Evolutionary conservation across 148 eudicot species (phyloP).

Genomic region (Nyssa sinensis): DNA sequence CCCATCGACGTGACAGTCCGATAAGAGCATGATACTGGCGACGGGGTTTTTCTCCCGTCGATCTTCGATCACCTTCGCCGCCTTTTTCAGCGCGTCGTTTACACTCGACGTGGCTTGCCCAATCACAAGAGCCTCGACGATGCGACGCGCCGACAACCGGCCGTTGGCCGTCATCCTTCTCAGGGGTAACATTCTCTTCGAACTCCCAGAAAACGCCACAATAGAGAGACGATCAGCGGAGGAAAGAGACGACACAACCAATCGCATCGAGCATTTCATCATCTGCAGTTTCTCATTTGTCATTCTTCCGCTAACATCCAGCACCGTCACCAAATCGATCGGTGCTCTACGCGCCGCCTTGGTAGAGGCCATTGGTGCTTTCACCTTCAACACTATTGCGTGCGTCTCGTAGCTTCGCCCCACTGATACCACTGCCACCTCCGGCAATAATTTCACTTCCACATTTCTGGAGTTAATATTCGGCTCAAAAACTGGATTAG

Average conservation of each 20-base stretch:
- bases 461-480: slow-evolving; percentile 16
- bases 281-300: slow-evolving; percentile 36
- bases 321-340: slow-evolving; percentile 69
- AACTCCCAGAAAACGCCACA: slow-evolving; percentile 58
- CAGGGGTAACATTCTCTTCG: slow-evolving; percentile 63
- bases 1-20: slow-evolving; percentile 42
- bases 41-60: slow-evolving; percentile 64
- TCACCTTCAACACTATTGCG: slow-evolving; percentile 51
- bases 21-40: slow-evolving; percentile 49
- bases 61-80: slow-evolving; percentile 70
- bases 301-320: slow-evolving; percentile 54
- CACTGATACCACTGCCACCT: slow-evolving; percentile 68
- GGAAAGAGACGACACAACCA: slow-evolving; percentile 60
- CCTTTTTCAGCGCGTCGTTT: slow-evolving; percentile 64
- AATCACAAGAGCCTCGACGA: slow-evolving; percentile 52
- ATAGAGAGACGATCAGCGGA: slow-evolving; percentile 73
- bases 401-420: slow-evolving; percentile 64
- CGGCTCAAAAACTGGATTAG: slow-evolving; percentile 17
- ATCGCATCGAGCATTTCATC: slow-evolving; percentile 54
- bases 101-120: slow-evolving; percentile 39
- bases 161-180: slow-evolving; percentile 72
- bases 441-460: slow-evolving; percentile 52
- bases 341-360: slow-evolving; percentile 36
- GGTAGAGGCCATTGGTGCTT: slow-evolving; percentile 48
- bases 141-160: slow-evolving; percentile 55